These are phyloP conservation scores for Hypoxylon fragiforme DNA, from an alignment of 495 filamentous ascomycete genomes.

Conservation along the genomic window DNA sequence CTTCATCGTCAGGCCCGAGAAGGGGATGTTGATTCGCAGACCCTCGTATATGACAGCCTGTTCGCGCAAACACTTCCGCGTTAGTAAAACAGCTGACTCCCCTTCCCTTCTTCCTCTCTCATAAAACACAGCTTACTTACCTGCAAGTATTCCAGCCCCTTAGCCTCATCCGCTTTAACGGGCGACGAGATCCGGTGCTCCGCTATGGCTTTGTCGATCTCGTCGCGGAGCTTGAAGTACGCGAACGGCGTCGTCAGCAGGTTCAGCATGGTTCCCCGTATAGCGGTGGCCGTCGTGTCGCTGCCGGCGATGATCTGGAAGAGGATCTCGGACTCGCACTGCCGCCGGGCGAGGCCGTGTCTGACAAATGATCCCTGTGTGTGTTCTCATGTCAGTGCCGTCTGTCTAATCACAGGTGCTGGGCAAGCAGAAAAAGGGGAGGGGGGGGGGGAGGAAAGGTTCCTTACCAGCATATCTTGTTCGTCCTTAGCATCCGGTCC, in stretches of 20 bases:
- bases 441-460: background rate
- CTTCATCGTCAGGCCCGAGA: conserved; percentile 51
- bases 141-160: conserved; percentile 45
- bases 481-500: conserved; percentile 36
- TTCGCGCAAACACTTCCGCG: conserved; percentile 5
- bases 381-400: background rate
- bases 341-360: conserved; percentile 44
- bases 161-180: conserved; percentile 45
- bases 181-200: conserved; percentile 35
- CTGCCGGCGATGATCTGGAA: conserved; percentile 46
- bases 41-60: conserved; percentile 47
- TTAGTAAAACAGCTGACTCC: conserved; percentile 36
- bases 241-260: conserved; percentile 47
- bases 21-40: conserved; percentile 46
- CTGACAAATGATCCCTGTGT: conserved; percentile 45
- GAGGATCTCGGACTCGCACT: conserved; percentile 45
- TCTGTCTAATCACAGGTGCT: background rate
- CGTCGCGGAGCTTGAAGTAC: conserved; percentile 57
- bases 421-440: background rate
- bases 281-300: conserved; percentile 62
- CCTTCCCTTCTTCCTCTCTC: background rate
- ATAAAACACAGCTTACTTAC: conserved; percentile 42
- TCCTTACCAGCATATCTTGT: conserved; percentile 45
- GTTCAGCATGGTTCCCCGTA: conserved; percentile 57
- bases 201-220: conserved; percentile 51